Percentiles rank a stretch among this genome's conserved stretches.
phyloP scores from a whole-genome alignment of 2,329 filamentous ascomycete genomes.

The Niveomyces coronatus region DNA sequence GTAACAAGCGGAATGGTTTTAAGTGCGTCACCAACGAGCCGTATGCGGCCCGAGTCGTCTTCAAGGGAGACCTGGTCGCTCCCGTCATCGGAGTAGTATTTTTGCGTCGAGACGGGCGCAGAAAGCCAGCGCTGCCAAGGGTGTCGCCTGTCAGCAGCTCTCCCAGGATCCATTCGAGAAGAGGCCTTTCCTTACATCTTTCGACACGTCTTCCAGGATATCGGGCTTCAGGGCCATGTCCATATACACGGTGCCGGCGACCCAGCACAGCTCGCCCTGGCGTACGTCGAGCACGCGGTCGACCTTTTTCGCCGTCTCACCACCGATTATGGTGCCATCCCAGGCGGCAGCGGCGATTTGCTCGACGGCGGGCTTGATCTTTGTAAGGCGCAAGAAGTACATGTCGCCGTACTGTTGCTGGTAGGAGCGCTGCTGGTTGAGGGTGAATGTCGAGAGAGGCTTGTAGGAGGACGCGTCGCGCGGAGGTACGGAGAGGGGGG shows the following conservation, averaged over 20 bases:
- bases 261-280: constrained; percentile 93
- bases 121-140: constrained; percentile 68
- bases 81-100: constrained; percentile 57
- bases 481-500: constrained; percentile 31
- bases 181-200: constrained; percentile 53
- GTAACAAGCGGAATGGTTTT: constrained; percentile 68
- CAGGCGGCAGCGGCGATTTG: constrained; percentile 64
- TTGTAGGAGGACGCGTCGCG: constrained; percentile 55
- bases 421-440: constrained; percentile 66
- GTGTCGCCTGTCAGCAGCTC: too few relatives aligned
- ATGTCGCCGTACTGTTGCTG: constrained; percentile 95
- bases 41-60: constrained; percentile 85
- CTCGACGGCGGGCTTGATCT: constrained; percentile 77
- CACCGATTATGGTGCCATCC: constrained; percentile 67
- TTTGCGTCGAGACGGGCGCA: constrained; percentile 64
- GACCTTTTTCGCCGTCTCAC: constrained; percentile 63
- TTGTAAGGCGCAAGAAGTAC: constrained; percentile 86
- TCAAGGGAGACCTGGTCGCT: constrained; percentile 74
- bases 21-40: constrained; percentile 63
- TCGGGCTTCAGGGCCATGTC: constrained; percentile 95
- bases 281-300: constrained; percentile 90
- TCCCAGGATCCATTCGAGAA: background rate
- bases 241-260: constrained; percentile 91
- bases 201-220: constrained; percentile 87
- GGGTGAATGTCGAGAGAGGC: constrained; percentile 62